phyloP scores from a whole-genome alignment of 2,329 filamentous ascomycete genomes.

The Dothideomycetes sp. region DNA sequence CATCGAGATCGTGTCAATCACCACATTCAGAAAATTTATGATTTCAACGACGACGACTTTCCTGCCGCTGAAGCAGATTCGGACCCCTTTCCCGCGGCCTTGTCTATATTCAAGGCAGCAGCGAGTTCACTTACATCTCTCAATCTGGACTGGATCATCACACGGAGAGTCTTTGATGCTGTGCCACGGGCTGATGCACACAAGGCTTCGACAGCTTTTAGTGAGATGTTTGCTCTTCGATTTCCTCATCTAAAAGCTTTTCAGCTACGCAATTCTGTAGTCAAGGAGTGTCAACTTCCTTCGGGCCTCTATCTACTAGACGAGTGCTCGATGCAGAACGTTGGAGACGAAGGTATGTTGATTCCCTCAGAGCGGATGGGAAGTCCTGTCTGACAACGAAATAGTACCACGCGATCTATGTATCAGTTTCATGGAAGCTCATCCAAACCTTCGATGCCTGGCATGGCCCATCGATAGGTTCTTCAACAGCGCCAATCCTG shows the following conservation, averaged over 20 bases:
- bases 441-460: slow-evolving; percentile 31
- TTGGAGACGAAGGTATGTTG: not conserved
- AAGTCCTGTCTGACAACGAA: not conserved
- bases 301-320: slow-evolving; percentile 24
- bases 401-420: slow-evolving; percentile 12
- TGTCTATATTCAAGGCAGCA: slow-evolving; percentile 1
- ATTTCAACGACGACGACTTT: not conserved
- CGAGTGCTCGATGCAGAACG: not conserved
- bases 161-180: slow-evolving; percentile 5
- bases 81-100: slow-evolving; percentile 3
- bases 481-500: slow-evolving; percentile 22
- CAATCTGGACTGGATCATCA: slow-evolving; percentile 25
- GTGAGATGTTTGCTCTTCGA: slow-evolving; percentile 20
- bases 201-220: slow-evolving; percentile 10
- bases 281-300: slow-evolving; percentile 24
- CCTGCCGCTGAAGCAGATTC: too few species aligned
- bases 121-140: slow-evolving; percentile 21
- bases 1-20: not conserved
- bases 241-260: slow-evolving; percentile 35
- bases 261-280: slow-evolving; percentile 34
- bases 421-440: slow-evolving; percentile 32
- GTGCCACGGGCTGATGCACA: slow-evolving; percentile 1
- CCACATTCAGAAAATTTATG: not conserved
- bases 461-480: slow-evolving; percentile 37
- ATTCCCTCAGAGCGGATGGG: not conserved